Evolutionary conservation across 2,329 filamentous ascomycete genomes (phyloP).

Genomic region (Pseudogymnoascus sp.): DNA sequence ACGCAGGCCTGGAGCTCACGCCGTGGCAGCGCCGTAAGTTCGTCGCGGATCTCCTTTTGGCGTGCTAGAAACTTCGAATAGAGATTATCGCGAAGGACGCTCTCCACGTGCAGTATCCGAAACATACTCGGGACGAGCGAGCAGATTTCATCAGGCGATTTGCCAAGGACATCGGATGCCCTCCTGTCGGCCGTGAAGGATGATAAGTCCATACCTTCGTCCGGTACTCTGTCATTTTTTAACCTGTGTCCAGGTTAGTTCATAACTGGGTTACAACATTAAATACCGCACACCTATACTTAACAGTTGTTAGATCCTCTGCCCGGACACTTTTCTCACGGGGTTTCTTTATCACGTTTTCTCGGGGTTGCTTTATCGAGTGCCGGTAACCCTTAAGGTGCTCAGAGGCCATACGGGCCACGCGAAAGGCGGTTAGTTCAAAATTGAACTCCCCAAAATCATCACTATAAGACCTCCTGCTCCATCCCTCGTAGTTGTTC

Average conservation of each 20-base stretch:
- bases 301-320: neutral
- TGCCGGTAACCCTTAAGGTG: conserved; percentile 16
- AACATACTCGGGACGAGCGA: conserved; percentile 26
- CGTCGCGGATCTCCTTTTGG: conserved; percentile 23
- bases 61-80: conserved; percentile 26
- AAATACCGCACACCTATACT: neutral
- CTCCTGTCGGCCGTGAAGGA: conserved; percentile 21
- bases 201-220: conserved; percentile 17
- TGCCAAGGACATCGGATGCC: conserved; percentile 28
- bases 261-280: neutral
- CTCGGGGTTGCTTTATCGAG: neutral
- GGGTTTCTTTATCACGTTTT: neutral
- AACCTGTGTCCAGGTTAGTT: conserved; percentile 6
- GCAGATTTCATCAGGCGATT: conserved; percentile 30
- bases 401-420: conserved; percentile 14
- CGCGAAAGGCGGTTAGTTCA: conserved; percentile 14
- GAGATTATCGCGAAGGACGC: conserved; percentile 31
- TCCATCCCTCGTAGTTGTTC: conserved; percentile 13
- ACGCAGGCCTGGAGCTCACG: conserved; percentile 18
- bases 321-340: neutral
- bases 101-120: conserved; percentile 34
- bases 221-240: conserved; percentile 12
- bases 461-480: conserved; percentile 12
- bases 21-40: conserved; percentile 20
- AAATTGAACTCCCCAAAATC: conserved; percentile 14